Evolutionary conservation across 176 grass and related monocot species (phyloP).

Genomic region (Triticum urartu): DNA sequence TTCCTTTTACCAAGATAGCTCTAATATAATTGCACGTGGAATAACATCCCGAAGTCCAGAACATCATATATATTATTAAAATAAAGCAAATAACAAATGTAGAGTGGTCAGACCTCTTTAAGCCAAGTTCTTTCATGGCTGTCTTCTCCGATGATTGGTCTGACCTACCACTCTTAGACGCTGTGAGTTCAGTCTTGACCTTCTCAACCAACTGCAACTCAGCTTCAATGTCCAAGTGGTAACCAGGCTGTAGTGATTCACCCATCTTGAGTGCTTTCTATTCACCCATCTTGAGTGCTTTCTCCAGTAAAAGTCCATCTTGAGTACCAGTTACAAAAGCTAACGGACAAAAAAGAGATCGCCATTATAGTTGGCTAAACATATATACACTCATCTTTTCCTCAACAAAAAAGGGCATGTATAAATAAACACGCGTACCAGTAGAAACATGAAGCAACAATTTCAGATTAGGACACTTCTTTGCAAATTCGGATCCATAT

Average conservation of each 20-base stretch:
- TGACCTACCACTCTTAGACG: background rate
- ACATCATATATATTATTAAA: background rate
- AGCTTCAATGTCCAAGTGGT: conserved; percentile 50
- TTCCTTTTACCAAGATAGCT: too few species aligned
- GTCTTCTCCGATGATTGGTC: background rate
- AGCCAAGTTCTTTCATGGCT: conserved; percentile 63
- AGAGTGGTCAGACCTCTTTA: conserved; percentile 41
- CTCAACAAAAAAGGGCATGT: too few species aligned
- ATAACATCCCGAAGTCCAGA: too few species aligned
- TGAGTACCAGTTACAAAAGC: conserved; percentile 52
- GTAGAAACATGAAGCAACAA: conserved; percentile 67
- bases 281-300: too few species aligned
- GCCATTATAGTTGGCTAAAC: background rate
- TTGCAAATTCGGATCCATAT: conserved; percentile 39
- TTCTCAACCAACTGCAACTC: conserved; percentile 48
- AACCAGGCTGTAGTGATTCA: conserved; percentile 27
- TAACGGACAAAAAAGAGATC: background rate
- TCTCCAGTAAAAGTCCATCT: conserved; percentile 44
- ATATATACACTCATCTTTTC: too few species aligned
- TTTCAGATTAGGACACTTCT: conserved; percentile 44
- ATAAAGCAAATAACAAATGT: background rate
- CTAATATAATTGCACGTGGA: too few species aligned
- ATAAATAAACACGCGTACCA: conserved; percentile 25
- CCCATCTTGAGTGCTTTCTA: too few species aligned
- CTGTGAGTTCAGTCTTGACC: conserved; percentile 4